A percentile compares a stretch with the other conserved stretches of the same genome.
Conservation (phyloP, 768 basidiomycete species). For the Rhizopogon vinicolor region DNA sequence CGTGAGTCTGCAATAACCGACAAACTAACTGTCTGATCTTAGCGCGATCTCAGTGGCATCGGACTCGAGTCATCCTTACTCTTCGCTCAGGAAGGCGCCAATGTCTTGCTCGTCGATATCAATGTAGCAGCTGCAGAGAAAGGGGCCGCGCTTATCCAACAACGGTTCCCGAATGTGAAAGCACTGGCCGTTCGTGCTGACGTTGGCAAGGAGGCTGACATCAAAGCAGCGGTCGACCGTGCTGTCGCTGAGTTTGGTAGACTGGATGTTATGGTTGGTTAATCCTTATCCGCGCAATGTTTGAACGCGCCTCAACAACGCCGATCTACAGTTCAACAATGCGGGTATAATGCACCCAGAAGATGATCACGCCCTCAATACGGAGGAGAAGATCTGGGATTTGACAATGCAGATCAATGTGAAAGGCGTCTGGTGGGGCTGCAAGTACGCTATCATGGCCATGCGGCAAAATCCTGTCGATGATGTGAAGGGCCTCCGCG, state of each 20-base stretch:
- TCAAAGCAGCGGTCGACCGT: conserved; percentile 75
- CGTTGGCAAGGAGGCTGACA: conserved; percentile 83
- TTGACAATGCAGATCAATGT: conserved; percentile 91
- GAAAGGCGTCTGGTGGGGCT: conserved; percentile 99
- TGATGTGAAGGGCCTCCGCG: conserved; percentile 69
- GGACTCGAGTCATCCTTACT: conserved; percentile 94
- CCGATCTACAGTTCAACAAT: conserved; percentile 76
- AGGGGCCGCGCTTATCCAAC: conserved; percentile 54
- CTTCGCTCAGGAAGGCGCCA: conserved; percentile 94
- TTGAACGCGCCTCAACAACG: conserved; percentile 1
- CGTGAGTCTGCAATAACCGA: conserved; percentile 46
- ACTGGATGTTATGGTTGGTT: conserved; percentile 85
- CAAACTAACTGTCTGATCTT: conserved; percentile 11
- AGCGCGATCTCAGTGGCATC: conserved; percentile 66
- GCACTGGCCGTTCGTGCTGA: conserved; percentile 73
- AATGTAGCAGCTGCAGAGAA: conserved; percentile 72
- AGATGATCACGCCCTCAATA: conserved; percentile 94
- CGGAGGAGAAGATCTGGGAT: conserved; percentile 96
- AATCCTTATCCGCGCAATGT: neutral
- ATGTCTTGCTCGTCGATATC: conserved; percentile 85
- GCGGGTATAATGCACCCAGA: conserved; percentile 97
- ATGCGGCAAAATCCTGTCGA: conserved; percentile 94
- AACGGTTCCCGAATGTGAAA: conserved; percentile 66
- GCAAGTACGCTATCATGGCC: conserved; percentile 94
- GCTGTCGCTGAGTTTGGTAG: conserved; percentile 88